Evolutionary conservation across 495 filamentous ascomycete genomes (phyloP), one percentile per base, ranked within the genome.

Genomic region (Collariella sp.): DNA sequence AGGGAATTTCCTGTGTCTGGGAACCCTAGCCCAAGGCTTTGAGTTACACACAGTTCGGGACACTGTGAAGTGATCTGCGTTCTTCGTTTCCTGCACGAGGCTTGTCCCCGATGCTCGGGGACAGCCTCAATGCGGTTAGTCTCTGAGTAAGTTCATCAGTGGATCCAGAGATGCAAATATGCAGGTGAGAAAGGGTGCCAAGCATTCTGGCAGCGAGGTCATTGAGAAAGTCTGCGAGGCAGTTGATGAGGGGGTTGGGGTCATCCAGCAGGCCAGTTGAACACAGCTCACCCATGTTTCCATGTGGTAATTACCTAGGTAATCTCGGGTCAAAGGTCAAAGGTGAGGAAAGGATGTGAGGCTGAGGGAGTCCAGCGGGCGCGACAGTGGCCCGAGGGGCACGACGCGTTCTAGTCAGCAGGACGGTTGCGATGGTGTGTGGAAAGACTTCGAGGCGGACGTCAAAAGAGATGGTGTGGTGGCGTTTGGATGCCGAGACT

Each of bases 221-320:
- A n/a, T n/a, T n/a, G n/a, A 18, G 9, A 7, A 24, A 48, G 46
- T 16, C n/a, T 49, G 34, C 13, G 15, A 1, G 0, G 11, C 5
- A 50, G 12, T n/a, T 5, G 18, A 38, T 12, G 15, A 11, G 35
- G 20, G 7, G 35, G 47, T 24, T 22, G 47, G 47, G 35, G 47
- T 39, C 29, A 35, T 18, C 12, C 24, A 22, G 36, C 26, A 16
- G 18, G 19, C 19, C 7, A 41, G 18, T 47, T 7, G 26, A 9
- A 34, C 46, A 10, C 20, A n/a, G 23, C 18, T 7, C 23, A 41
- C 39, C 49, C 49, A 33, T 43, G 49, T 52, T 52, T 52, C 39
- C 49, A 40, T 52, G 29, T 52, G 49, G 49, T 52, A 52, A 52
- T 52, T 41, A 16, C 24, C 16, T 33, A 33, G 22, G 23, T n/a